A percentile compares a stretch with the other conserved stretches of the same genome.
Conservation (phyloP, 2,329 filamentous ascomycete genomes). For the Verticillium nubilum region DNA sequence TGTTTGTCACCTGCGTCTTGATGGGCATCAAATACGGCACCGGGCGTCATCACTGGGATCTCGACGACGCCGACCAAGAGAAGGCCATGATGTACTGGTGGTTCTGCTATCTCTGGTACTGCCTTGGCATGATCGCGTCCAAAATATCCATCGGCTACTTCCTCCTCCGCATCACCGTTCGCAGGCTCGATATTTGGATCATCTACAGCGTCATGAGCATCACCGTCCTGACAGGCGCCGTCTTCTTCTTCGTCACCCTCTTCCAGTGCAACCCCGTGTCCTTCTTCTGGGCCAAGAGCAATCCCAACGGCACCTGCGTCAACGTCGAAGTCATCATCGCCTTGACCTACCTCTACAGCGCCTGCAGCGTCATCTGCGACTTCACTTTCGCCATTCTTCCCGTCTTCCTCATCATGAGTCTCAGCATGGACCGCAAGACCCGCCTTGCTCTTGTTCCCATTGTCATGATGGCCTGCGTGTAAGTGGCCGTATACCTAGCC, state of each 20-base stretch:
- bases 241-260: slow-evolving; percentile 24
- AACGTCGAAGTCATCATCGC: slow-evolving; percentile 34
- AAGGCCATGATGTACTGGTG: slow-evolving; percentile 26
- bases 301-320: slow-evolving; percentile 19
- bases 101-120: slow-evolving; percentile 32
- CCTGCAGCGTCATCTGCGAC: slow-evolving; percentile 42
- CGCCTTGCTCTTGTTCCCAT: slow-evolving; percentile 48
- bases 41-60: slow-evolving; percentile 27
- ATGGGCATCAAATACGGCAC: slow-evolving; percentile 33
- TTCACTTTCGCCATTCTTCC: slow-evolving; percentile 47
- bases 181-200: slow-evolving; percentile 15
- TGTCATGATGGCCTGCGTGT: slow-evolving; percentile 51
- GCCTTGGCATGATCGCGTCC: slow-evolving; percentile 25
- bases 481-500: slow-evolving; percentile 11
- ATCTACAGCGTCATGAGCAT: slow-evolving; percentile 22
- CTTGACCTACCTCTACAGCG: slow-evolving; percentile 47
- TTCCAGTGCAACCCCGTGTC: slow-evolving; percentile 22
- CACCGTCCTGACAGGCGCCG: slow-evolving; percentile 18
- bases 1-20: slow-evolving; percentile 26
- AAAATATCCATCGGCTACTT: slow-evolving; percentile 20
- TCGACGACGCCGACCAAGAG: slow-evolving; percentile 17
- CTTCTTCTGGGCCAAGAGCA: slow-evolving; percentile 21
- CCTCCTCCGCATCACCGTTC: slow-evolving; percentile 18
- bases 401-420: slow-evolving; percentile 45
- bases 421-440: slow-evolving; percentile 47